phyloP scores from a whole-genome alignment of 108 stramenopile species.

The Schizochytrium sp. region DNA sequence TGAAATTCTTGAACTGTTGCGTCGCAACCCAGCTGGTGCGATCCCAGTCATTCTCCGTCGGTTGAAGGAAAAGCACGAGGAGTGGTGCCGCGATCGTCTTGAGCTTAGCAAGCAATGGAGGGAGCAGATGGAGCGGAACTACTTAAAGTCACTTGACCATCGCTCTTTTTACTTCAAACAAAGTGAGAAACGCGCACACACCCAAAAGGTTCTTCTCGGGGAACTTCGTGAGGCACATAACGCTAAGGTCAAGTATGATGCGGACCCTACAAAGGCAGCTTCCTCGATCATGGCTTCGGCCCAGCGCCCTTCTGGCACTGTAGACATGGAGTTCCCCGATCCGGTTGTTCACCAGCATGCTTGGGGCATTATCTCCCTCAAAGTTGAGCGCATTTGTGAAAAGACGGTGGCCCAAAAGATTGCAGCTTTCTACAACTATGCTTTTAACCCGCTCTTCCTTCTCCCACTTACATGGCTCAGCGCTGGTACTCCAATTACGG shows the following conservation, averaged over 20 bases:
- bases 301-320: background rate
- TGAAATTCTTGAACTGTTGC: conserved; percentile 87
- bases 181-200: conserved; percentile 68
- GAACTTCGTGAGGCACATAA: conserved; percentile 34
- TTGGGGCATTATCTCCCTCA: conserved; percentile 45
- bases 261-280: background rate
- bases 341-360: conserved; percentile 26
- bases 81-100: conserved; percentile 88
- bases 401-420: conserved; percentile 27
- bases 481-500: background rate
- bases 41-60: conserved; percentile 93
- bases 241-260: background rate
- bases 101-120: conserved; percentile 84
- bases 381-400: conserved; percentile 17
- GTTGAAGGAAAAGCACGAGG: conserved; percentile 93
- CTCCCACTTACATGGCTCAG: conserved; percentile 10
- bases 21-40: conserved; percentile 89
- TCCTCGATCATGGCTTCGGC: background rate
- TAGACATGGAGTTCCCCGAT: conserved; percentile 3
- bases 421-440: conserved; percentile 32
- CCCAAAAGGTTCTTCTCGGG: conserved; percentile 28
- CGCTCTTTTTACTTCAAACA: conserved; percentile 73
- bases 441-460: conserved; percentile 23
- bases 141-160: conserved; percentile 74
- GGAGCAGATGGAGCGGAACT: conserved; percentile 66